Percentiles rank a stretch among this genome's conserved stretches.
phyloP scores from a whole-genome alignment of 148 eudicot genomes.

The Spergularia marina region DNA sequence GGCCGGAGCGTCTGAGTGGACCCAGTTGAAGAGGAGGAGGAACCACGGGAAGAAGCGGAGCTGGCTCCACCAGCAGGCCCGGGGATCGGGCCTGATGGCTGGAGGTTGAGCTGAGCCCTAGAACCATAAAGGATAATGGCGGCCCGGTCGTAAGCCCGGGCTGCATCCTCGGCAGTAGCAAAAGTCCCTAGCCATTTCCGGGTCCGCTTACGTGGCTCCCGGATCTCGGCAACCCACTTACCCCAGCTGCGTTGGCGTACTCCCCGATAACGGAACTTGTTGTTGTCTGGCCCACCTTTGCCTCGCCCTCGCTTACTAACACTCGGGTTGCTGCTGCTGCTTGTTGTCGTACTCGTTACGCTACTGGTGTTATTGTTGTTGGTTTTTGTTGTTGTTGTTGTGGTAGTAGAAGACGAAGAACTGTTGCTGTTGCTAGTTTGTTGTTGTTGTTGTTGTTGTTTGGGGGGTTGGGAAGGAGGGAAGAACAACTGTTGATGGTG shows the following conservation, averaged over 20 bases:
- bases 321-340: background rate
- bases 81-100: constrained; percentile 33
- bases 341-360: constrained; percentile 4
- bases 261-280: constrained; percentile 71
- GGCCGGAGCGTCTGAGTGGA: constrained; percentile 66
- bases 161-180: constrained; percentile 92
- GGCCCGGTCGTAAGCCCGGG: constrained; percentile 92
- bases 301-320: constrained; percentile 41
- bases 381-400: constrained; percentile 13
- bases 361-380: constrained; percentile 1
- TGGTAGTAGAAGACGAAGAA: constrained; percentile 26
- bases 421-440: constrained; percentile 12
- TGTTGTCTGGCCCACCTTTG: constrained; percentile 79
- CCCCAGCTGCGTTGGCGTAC: constrained; percentile 97
- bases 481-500: constrained; percentile 8
- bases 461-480: background rate
- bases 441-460: constrained; percentile 12
- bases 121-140: constrained; percentile 71
- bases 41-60: constrained; percentile 26
- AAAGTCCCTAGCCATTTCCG: constrained; percentile 94
- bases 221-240: constrained; percentile 96
- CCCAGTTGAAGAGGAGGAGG: constrained; percentile 24
- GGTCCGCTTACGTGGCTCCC: constrained; percentile 75
- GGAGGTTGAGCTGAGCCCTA: constrained; percentile 80
- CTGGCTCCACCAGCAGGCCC: constrained; percentile 13